phyloP scores from a whole-genome alignment of 78 protist species.

The Diacronema lutheri region DNA sequence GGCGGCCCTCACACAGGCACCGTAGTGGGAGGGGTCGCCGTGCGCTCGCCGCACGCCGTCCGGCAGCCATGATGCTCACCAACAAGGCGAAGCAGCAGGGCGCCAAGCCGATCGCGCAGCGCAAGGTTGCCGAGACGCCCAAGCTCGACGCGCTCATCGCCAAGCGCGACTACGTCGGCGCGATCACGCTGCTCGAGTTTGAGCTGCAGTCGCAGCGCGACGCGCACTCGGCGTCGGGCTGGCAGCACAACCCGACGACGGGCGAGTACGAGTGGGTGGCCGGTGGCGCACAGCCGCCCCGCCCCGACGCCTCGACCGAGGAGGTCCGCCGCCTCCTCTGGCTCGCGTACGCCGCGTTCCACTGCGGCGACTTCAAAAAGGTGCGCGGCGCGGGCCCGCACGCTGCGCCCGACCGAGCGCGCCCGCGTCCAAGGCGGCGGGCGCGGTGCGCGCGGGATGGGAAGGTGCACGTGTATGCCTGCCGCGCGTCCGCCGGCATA shows the following conservation, averaged over 20 bases:
- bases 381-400: no score
- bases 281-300: background rate
- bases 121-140: background rate
- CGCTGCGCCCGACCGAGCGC: no score
- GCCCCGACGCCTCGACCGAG: background rate
- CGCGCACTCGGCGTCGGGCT: background rate
- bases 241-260: background rate
- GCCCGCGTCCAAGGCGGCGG: no score
- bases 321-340: slow-evolving; percentile 18
- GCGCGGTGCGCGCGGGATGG: no score
- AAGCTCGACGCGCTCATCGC: slow-evolving; percentile 36
- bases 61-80: no score
- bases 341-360: slow-evolving; percentile 69
- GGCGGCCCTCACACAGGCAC: no score
- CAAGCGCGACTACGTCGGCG: slow-evolving; percentile 62
- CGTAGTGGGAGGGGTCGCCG: no score
- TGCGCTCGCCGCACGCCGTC: no score
- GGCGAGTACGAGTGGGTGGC: background rate
- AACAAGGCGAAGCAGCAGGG: background rate
- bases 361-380: slow-evolving; percentile 63
- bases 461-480: no score
- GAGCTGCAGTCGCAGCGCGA: background rate
- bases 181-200: slow-evolving; percentile 70
- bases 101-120: background rate
- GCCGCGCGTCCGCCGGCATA: no score